phyloP scores from a whole-genome alignment of 306 rosid species.

The Glycine soja region DNA sequence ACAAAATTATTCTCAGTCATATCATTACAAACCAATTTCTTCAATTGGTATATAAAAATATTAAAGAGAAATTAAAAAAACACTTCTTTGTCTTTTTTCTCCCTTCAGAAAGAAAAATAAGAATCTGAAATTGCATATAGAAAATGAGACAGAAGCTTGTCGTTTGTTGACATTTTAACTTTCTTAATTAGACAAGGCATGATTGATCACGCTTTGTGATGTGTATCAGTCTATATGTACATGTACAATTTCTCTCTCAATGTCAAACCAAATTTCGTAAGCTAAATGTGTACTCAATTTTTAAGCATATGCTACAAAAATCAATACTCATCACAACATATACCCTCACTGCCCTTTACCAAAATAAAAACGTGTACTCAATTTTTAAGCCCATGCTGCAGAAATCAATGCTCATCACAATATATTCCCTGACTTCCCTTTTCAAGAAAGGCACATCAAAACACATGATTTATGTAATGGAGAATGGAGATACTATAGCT shows the following conservation, averaged over 20 bases:
- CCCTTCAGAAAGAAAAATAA: conserved; percentile 19
- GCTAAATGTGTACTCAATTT: conserved; percentile 18
- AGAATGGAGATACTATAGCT: no score
- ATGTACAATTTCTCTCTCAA: conserved; percentile 2
- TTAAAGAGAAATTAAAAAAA: neutral
- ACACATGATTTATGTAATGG: no score
- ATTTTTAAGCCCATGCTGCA: no score
- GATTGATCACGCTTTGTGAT: neutral
- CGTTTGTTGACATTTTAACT: conserved; percentile 18
- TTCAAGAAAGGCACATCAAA: no score
- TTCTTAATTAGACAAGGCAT: conserved; percentile 18
- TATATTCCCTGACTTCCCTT: no score
- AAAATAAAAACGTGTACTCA: no score
- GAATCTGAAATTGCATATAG: neutral
- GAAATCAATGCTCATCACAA: no score
- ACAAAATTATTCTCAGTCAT: conserved; percentile 41
- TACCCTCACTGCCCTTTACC: neutral
- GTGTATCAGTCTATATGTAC: conserved; percentile 7
- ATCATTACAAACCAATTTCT: conserved; percentile 34
- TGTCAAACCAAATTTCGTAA: conserved; percentile 9
- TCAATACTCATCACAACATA: conserved; percentile 24
- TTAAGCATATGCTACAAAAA: conserved; percentile 16
- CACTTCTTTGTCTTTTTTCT: conserved; percentile 7
- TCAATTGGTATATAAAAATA: neutral
- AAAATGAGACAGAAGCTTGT: neutral